phyloP scores from a whole-genome alignment of 805 yeast genomes.

The Myxozyma lipomycoides region DNA sequence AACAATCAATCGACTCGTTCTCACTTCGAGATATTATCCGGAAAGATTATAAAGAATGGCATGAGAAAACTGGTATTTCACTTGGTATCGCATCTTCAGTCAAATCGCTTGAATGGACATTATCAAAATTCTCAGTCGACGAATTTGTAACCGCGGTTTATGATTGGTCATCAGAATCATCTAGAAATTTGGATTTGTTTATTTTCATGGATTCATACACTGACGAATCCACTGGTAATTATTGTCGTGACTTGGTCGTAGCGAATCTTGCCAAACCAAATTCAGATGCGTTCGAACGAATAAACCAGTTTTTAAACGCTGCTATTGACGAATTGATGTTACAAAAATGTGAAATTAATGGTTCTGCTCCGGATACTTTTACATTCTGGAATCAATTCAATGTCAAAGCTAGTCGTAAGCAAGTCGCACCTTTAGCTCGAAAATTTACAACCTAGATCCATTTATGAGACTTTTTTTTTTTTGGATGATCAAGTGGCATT shows the following conservation, averaged over 20 bases:
- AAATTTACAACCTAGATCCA: background rate
- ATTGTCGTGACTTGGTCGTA: conserved; percentile 46
- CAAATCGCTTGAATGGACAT: conserved; percentile 56
- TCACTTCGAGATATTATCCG: conserved; percentile 57
- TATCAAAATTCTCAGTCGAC: conserved; percentile 29
- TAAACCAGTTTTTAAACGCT: conserved; percentile 21
- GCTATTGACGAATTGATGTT: conserved; percentile 34
- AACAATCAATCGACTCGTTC: conserved; percentile 61
- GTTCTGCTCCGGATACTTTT: conserved; percentile 4
- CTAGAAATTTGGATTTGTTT: conserved; percentile 41
- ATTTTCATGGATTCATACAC: conserved; percentile 49
- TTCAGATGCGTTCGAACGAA: conserved; percentile 15
- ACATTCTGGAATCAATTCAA: conserved; percentile 48
- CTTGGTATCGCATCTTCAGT: conserved; percentile 79
- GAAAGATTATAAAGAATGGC: conserved; percentile 82
- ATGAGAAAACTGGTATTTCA: conserved; percentile 31
- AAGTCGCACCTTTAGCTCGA: conserved; percentile 65
- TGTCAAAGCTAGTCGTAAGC: conserved; percentile 70
- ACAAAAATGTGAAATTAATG: conserved; percentile 16
- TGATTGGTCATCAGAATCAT: conserved; percentile 27
- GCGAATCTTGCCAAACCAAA: conserved; percentile 27
- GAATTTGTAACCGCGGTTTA: conserved; percentile 34
- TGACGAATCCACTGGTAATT: conserved; percentile 33
- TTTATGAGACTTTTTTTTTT: no score
- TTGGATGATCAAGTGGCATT: no score